Conservation (phyloP, 2,329 filamentous ascomycete species). For the Penicillium sp. region DNA sequence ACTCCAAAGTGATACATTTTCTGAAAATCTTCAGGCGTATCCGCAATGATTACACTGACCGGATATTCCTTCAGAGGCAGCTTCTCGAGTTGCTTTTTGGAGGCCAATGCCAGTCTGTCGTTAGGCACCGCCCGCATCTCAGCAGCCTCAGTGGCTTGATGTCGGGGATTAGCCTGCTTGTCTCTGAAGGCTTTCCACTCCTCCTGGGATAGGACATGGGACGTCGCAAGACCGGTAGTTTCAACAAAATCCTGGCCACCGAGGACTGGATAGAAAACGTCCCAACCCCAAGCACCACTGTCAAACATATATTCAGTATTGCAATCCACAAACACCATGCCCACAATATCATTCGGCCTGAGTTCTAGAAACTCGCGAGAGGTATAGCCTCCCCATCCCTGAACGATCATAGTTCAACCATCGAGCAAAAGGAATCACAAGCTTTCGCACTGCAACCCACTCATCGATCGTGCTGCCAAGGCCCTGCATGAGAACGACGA, state of each 20-base stretch:
- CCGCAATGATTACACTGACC: slow-evolving; percentile 26
- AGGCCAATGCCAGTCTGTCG: slow-evolving; percentile 7
- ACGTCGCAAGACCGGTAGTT: slow-evolving; percentile 11
- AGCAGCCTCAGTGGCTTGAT: slow-evolving; percentile 11
- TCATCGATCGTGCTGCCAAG: slow-evolving; percentile 19
- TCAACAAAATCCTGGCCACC: slow-evolving; percentile 11
- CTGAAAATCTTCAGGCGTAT: slow-evolving; percentile 17
- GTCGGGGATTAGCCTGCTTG: slow-evolving; percentile 10
- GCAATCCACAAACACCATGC: slow-evolving; percentile 18
- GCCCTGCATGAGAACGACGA: slow-evolving; percentile 23
- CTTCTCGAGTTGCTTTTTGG: slow-evolving; percentile 22
- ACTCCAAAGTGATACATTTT: slow-evolving; percentile 19
- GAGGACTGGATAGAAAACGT: slow-evolving; percentile 7
- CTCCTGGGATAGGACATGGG: slow-evolving; percentile 9
- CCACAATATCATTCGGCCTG: slow-evolving; percentile 9
- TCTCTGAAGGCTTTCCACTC: slow-evolving; percentile 12
- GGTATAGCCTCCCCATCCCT: slow-evolving; percentile 19
- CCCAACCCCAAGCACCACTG: slow-evolving; percentile 9
- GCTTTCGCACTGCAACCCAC: slow-evolving; percentile 21
- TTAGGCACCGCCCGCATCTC: slow-evolving; percentile 8
- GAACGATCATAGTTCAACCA: slow-evolving; percentile 23
- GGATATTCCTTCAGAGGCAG: slow-evolving; percentile 18
- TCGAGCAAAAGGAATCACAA: slow-evolving; percentile 17
- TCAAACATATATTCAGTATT: slow-evolving; percentile 11
- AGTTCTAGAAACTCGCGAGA: slow-evolving; percentile 17